Evolutionary conservation across 495 filamentous ascomycete genomes (phyloP), one percentile per base, ranked within the genome.

Genomic region (Achaetomiella virescens): DNA sequence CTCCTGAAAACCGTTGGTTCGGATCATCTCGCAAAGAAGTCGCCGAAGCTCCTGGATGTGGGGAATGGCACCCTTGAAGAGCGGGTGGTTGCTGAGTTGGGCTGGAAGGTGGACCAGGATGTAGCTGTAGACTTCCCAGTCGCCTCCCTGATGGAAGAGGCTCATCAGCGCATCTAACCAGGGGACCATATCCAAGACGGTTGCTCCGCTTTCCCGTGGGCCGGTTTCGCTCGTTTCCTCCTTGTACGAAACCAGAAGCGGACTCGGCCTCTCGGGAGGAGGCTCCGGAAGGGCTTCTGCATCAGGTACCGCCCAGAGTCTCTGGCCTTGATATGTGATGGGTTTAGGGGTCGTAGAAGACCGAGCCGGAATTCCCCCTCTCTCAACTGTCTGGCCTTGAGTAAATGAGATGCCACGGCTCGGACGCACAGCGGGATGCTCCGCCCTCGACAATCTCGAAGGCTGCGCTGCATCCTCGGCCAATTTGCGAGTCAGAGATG

Each of bases 81-180:
- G 74, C n/a, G 87, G 83, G 59, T 90, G 88, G 64, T 97, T 97
- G 63, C 85, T 84, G 33, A 99, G 78, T 63, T 97, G 92, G 22
- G 86, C 85, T 12, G 88, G 85, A n/a, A 96, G 72, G 66, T 96
- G 88, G 12, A 88, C 86, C 12, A 97, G 77, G 27, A 93, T 80
- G 66, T 90, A 96, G 71, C 88, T 91, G 76, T 95, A 96, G 1
- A 96, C 73, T 69, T 97, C 91, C 95, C 95, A 99, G 48, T 96
- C 87, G 27, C 81, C 81, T 44, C 86, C 87, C 38, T 87, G 75
- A 60, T 89, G 84, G 29, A 99, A 72, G 18, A 95, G 71, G 2
- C 78, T 79, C 36, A 91, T 81, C 36, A 95, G 70, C 9, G 81
- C 74, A 48, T 93, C 86, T 15, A 96, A 75, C 87, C 90, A 96